These are phyloP conservation scores for Capsicum pubescens DNA, from an alignment of 257 asterid genomes.

Conservation along the genomic window DNA sequence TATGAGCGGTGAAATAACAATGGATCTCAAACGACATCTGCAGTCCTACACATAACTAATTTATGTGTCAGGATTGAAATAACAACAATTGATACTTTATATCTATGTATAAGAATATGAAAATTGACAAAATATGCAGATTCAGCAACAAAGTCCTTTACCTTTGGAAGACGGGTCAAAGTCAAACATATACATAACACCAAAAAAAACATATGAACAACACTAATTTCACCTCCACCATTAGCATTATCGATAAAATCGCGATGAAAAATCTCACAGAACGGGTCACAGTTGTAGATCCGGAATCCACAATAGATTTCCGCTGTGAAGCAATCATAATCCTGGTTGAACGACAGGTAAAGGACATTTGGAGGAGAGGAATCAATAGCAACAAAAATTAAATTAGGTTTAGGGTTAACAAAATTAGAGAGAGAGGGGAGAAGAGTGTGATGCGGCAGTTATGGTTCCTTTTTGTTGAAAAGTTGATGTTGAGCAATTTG, in stretches of 20 bases:
- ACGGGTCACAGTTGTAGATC: slow-evolving; percentile 83
- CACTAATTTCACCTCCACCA: slow-evolving; percentile 73
- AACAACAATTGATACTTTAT: too few species aligned
- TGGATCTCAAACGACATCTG: too few species aligned
- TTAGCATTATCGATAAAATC: slow-evolving; percentile 48
- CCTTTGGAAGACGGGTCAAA: too few species aligned
- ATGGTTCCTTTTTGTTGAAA: too few species aligned
- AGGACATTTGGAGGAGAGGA: slow-evolving; percentile 49
- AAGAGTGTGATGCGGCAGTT: too few species aligned
- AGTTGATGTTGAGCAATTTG: too few species aligned
- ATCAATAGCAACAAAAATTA: slow-evolving; percentile 36
- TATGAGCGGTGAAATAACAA: too few species aligned
- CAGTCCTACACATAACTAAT: too few species aligned
- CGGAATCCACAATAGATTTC: slow-evolving; percentile 85
- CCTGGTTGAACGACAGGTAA: slow-evolving; percentile 90
- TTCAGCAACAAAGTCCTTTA: too few species aligned
- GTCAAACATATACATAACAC: slow-evolving; percentile 29
- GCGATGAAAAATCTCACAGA: slow-evolving; percentile 82
- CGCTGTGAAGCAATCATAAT: slow-evolving; percentile 77
- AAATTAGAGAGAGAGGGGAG: background rate
- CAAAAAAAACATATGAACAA: slow-evolving; percentile 87
- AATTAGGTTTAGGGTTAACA: slow-evolving; percentile 36
- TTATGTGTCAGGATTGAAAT: too few species aligned
- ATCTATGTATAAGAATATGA: too few species aligned
- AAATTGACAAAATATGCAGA: too few species aligned